These are phyloP conservation scores for Hericium erinaceus DNA, from an alignment of 768 basidiomycete genomes.

Conservation along the genomic window DNA sequence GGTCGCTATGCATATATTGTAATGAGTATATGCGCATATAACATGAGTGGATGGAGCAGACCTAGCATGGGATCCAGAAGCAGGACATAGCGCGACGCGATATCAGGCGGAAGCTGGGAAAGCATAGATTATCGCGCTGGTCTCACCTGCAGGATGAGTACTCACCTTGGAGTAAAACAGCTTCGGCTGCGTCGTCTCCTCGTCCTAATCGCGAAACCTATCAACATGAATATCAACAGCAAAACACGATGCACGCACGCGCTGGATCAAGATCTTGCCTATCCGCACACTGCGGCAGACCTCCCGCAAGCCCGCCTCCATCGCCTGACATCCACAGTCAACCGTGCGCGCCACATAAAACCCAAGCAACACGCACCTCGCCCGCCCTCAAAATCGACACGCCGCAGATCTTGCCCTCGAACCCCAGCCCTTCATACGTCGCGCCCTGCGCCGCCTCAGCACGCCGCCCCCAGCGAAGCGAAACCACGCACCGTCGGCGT, in stretches of 20 bases:
- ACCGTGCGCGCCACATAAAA: not conserved
- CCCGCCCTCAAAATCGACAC: conserved; percentile 93
- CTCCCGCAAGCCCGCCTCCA: conserved; percentile 95
- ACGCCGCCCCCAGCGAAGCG: not conserved
- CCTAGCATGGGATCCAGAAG: conserved; percentile 97
- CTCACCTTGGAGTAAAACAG: conserved; percentile 81
- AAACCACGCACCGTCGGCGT: conserved; percentile 60
- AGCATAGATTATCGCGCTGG: not conserved
- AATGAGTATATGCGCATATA: not conserved
- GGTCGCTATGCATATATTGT: conserved; percentile 48
- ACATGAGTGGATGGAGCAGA: conserved; percentile 25
- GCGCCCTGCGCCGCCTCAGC: conserved; percentile 42
- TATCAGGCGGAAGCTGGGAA: conserved; percentile 82
- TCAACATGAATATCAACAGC: not conserved
- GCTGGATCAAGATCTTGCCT: conserved; percentile 96
- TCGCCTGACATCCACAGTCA: conserved; percentile 46
- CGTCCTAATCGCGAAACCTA: conserved; percentile 50
- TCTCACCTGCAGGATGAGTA: not conserved
- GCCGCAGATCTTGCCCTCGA: conserved; percentile 94
- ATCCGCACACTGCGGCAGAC: conserved; percentile 92
- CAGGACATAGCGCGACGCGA: conserved; percentile 83
- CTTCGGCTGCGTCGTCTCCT: conserved; percentile 89
- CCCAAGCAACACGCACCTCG: conserved; percentile 42
- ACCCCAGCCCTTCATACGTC: conserved; percentile 83
- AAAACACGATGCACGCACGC: conserved; percentile 40